These are phyloP conservation scores for Voacanga thouarsii DNA, from an alignment of 257 asterid species.

Conservation along the genomic window DNA sequence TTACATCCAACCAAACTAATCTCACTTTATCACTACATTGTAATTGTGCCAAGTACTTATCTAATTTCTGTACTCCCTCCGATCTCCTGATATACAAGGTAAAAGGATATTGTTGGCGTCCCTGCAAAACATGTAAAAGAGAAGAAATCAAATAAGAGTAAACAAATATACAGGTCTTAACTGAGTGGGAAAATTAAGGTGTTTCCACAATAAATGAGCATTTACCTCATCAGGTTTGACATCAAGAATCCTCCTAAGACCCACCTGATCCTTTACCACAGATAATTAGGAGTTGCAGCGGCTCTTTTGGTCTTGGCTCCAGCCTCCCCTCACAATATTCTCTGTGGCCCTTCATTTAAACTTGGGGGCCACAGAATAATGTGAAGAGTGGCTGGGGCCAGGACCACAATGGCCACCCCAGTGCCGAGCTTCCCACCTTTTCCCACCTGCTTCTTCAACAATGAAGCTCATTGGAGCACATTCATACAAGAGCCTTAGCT, in stretches of 20 bases:
- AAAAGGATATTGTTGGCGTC: conserved; percentile 51
- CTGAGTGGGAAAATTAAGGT: not conserved
- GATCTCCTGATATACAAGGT: conserved; percentile 73
- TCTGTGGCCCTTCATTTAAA: too few relatives aligned
- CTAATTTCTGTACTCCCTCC: conserved; percentile 75
- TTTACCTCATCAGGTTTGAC: conserved; percentile 72
- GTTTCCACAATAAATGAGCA: not conserved
- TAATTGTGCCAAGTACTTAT: conserved; percentile 61
- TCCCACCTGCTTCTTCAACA: conserved; percentile 78
- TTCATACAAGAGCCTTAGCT: conserved; percentile 77
- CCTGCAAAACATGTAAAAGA: conserved; percentile 29
- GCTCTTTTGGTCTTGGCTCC: too few relatives aligned
- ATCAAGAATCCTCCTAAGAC: conserved; percentile 54
- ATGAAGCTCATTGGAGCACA: conserved; percentile 89
- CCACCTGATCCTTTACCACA: conserved; percentile 72
- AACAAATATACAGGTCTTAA: not conserved
- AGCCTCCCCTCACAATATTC: too few relatives aligned
- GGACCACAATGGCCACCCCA: too few relatives aligned
- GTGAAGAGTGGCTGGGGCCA: too few relatives aligned
- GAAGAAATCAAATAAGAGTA: not conserved
- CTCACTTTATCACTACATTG: conserved; percentile 6
- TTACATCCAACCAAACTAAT: not conserved
- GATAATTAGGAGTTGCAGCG: too few relatives aligned
- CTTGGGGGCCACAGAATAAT: too few relatives aligned
- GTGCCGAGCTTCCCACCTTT: too few relatives aligned